phyloP scores from a whole-genome alignment of 2,329 filamentous ascomycete species.

The Cephalotrichum gorgonifer region DNA sequence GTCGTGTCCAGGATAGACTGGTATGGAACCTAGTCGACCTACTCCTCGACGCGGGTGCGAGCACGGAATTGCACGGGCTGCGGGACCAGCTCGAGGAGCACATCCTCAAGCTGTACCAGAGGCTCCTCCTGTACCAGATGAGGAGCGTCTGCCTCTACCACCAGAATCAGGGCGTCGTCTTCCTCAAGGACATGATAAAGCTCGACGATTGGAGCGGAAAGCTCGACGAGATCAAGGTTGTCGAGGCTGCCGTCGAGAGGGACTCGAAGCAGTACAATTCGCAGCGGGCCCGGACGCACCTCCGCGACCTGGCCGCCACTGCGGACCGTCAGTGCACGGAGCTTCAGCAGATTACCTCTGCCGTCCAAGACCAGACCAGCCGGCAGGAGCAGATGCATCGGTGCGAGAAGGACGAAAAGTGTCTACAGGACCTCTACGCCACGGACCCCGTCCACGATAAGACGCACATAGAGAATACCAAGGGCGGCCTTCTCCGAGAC shows the following conservation, averaged over 20 bases:
- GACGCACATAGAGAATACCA: constrained; percentile 13
- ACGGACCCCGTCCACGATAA: constrained; percentile 24
- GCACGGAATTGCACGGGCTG: neutral
- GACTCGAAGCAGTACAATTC: neutral
- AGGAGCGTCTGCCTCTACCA: constrained; percentile 26
- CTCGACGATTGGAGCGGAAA: constrained; percentile 12
- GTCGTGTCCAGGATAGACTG: constrained; percentile 24
- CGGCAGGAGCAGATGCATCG: neutral
- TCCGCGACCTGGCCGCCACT: neutral
- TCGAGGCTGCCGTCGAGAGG: neutral
- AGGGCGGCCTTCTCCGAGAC: constrained; percentile 14
- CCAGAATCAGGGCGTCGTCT: constrained; percentile 14
- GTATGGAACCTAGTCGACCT: constrained; percentile 22
- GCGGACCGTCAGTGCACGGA: neutral
- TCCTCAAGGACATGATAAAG: constrained; percentile 18
- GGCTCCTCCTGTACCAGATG: constrained; percentile 27
- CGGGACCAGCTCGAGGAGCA: constrained; percentile 8
- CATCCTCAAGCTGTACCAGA: constrained; percentile 23
- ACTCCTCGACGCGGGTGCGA: constrained; percentile 10
- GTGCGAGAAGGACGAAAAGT: neutral
- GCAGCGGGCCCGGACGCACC: neutral
- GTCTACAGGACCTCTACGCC: neutral
- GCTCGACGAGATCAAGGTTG: neutral
- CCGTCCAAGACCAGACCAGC: neutral
- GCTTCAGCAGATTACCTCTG: neutral